Evolutionary conservation across 2,329 filamentous ascomycete genomes (phyloP).

Genomic region (Capronia americana): DNA sequence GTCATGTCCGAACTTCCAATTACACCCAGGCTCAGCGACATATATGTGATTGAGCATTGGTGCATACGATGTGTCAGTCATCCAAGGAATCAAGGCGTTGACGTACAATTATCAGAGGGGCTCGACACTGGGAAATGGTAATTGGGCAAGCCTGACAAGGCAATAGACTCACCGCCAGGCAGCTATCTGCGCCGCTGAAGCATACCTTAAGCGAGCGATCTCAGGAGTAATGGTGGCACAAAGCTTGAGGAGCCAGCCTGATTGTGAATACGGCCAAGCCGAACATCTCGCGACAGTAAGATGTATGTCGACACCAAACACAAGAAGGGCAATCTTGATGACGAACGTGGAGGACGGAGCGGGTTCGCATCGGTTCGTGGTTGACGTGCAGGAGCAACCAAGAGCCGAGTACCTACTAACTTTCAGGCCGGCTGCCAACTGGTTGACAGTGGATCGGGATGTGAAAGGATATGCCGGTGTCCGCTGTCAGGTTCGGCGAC

Average conservation of each 20-base stretch:
- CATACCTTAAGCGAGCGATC: constrained; percentile 15
- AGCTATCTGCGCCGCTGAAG: constrained; percentile 3
- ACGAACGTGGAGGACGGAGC: constrained; percentile 10
- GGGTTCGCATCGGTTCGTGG: constrained; percentile 16
- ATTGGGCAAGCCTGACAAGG: constrained; percentile 1
- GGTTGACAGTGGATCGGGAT: not conserved
- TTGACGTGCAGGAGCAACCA: constrained; percentile 13
- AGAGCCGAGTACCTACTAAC: not conserved
- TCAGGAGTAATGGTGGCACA: constrained; percentile 22
- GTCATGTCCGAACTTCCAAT: constrained; percentile 19
- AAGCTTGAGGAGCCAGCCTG: constrained; percentile 7
- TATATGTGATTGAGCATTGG: constrained; percentile 29
- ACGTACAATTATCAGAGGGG: constrained; percentile 9
- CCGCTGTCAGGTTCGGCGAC: constrained; percentile 28
- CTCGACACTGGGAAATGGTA: not conserved
- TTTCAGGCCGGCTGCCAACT: not conserved
- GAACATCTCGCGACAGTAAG: constrained; percentile 8
- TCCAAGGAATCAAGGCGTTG: constrained; percentile 16
- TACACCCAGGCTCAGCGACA: not conserved
- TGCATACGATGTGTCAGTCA: constrained; percentile 16
- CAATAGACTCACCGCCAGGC: constrained; percentile 9
- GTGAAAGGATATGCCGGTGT: constrained; percentile 17
- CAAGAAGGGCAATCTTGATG: not conserved
- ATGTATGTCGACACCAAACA: not conserved
- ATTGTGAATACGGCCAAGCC: constrained; percentile 16